These are phyloP conservation scores for Ligustrum vulgare DNA, from an alignment of 257 asterid genomes.

Conservation along the genomic window DNA sequence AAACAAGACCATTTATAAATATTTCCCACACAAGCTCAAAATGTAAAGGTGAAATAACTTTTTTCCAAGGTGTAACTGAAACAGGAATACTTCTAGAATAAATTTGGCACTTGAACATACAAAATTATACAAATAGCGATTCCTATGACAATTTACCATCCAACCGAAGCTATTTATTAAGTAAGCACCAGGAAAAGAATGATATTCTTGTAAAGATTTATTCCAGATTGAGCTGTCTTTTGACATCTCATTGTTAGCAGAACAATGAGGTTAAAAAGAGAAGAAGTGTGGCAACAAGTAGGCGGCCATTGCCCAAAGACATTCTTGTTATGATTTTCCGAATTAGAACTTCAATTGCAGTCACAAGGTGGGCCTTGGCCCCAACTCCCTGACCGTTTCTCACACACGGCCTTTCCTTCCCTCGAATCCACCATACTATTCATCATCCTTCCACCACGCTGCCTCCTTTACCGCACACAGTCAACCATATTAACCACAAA, in stretches of 20 bases:
- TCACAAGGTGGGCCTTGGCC: not conserved
- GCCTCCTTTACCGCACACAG: not conserved
- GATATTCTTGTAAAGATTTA: not conserved
- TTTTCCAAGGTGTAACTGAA: not conserved
- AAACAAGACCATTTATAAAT: too few species aligned
- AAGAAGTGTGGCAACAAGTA: not conserved
- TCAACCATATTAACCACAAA: too few species aligned
- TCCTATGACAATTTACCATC: not conserved
- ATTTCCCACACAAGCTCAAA: not conserved
- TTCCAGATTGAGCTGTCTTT: not conserved
- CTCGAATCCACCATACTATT: not conserved
- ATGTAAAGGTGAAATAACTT: not conserved
- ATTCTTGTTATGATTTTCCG: not conserved
- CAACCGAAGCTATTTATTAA: not conserved
- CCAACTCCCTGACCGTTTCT: not conserved
- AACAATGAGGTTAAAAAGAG: not conserved
- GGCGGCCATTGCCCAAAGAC: not conserved
- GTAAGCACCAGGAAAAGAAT: not conserved
- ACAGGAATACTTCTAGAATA: not conserved
- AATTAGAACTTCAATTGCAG: not conserved
- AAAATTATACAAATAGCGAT: not conserved
- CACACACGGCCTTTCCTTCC: not conserved
- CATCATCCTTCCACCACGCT: not conserved
- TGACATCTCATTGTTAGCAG: not conserved
- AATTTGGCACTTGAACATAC: not conserved